phyloP scores from a whole-genome alignment of 148 eudicot genomes.

The Heliosperma pusillum region DNA sequence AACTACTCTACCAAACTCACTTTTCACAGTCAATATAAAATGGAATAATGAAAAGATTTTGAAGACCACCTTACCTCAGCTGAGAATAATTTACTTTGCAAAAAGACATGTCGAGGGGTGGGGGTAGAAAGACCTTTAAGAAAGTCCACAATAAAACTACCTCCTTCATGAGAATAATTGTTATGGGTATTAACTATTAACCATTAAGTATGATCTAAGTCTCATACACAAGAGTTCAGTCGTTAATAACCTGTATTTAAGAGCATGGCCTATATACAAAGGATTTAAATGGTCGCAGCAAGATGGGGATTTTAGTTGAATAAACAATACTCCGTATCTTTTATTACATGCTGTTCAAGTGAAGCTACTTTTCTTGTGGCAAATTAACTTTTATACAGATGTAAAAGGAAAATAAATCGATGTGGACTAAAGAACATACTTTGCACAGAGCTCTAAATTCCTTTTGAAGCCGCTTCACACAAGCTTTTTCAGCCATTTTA shows the following conservation, averaged over 20 bases:
- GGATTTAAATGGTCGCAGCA: no score
- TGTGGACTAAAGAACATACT: constrained; percentile 34
- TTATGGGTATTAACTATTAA: neutral
- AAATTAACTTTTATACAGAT: neutral
- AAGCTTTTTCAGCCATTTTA: constrained; percentile 68
- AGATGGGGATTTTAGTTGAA: no score
- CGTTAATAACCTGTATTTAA: no score
- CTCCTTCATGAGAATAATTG: neutral
- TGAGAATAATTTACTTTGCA: no score
- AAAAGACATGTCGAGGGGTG: no score
- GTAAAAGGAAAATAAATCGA: neutral
- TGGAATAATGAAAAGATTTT: neutral
- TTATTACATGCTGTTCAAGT: neutral
- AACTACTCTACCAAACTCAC: neutral
- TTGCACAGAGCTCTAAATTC: constrained; percentile 71
- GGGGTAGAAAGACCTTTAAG: no score
- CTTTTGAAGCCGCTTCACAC: constrained; percentile 81
- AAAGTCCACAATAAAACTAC: no score
- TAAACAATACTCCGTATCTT: neutral
- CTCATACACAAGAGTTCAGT: neutral
- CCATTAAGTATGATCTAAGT: neutral
- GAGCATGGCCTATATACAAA: no score
- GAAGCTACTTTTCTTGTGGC: neutral
- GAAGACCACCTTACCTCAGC: neutral
- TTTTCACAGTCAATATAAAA: neutral